Evolutionary conservation across 1,284 basidiomycete genomes (phyloP).

Genomic region (Sanghuangporus baumii): DNA sequence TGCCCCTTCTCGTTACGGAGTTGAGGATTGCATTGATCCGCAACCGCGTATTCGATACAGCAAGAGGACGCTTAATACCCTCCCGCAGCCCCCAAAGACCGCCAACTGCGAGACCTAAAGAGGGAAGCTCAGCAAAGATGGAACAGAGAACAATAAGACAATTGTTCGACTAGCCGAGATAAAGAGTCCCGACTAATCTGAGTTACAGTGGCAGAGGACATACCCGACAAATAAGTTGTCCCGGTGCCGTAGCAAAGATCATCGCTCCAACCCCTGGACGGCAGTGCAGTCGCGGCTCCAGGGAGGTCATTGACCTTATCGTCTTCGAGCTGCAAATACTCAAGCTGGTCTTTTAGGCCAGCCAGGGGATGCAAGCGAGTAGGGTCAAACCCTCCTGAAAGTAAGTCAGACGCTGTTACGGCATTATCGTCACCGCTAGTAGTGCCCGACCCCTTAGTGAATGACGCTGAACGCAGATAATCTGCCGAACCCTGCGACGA

Average conservation of each 20-base stretch:
- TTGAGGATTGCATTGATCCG: constrained; percentile 97
- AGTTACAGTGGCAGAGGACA: constrained; percentile 46
- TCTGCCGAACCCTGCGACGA: constrained; percentile 41
- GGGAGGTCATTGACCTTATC: constrained; percentile 86
- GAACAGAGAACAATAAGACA: constrained; percentile 68
- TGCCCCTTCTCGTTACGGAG: constrained; percentile 93
- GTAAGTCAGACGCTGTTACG: constrained; percentile 77
- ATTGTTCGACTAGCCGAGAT: constrained; percentile 30
- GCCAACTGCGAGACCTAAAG: constrained; percentile 85
- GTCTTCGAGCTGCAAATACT: constrained; percentile 91
- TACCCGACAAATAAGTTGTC: constrained; percentile 96
- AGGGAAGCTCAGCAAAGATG: constrained; percentile 60
- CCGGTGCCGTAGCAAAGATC: constrained; percentile 99
- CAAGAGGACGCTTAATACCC: constrained; percentile 83
- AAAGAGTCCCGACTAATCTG: constrained; percentile 59
- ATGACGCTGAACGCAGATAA: constrained; percentile 50
- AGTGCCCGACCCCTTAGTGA: constrained; percentile 38
- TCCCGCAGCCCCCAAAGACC: constrained; percentile 96
- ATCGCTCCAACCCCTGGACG: constrained; percentile 97
- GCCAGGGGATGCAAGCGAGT: constrained; percentile 88
- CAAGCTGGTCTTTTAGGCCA: constrained; percentile 81
- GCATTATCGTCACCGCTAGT: constrained; percentile 42
- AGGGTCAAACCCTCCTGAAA: constrained; percentile 82
- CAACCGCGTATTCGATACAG: constrained; percentile 76
- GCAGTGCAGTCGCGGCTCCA: constrained; percentile 81